Conservation (phyloP, 306 rosid genomes). For the Sechiopsis laciniata region DNA sequence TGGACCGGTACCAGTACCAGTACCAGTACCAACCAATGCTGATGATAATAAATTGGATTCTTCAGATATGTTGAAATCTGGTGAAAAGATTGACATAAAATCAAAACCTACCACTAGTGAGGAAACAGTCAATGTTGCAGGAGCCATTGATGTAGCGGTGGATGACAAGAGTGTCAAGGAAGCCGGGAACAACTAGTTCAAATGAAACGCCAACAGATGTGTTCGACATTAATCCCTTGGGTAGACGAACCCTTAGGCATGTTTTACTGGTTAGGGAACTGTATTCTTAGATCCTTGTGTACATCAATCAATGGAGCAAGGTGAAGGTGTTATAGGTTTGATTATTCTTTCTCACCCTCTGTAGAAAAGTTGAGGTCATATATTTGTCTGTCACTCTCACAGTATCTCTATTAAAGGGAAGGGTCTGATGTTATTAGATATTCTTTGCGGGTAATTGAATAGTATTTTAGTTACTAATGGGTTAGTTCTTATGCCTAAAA, state of each 20-base stretch:
- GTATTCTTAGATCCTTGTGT: slow-evolving; percentile 26
- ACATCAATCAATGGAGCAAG: slow-evolving; percentile 25
- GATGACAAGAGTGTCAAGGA: slow-evolving; percentile 5
- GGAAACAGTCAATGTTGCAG: slow-evolving; percentile 13
- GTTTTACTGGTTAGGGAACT: slow-evolving; percentile 18
- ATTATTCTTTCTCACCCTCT: slow-evolving; percentile 22
- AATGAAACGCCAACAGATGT: neutral
- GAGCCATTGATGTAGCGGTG: neutral
- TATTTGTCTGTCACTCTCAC: slow-evolving; percentile 9
- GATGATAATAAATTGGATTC: slow-evolving; percentile 28
- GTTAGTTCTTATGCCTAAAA: neutral
- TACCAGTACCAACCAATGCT: slow-evolving; percentile 26
- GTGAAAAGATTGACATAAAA: neutral
- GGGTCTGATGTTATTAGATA: slow-evolving; percentile 19
- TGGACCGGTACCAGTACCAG: slow-evolving; percentile 32
- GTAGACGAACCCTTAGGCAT: slow-evolving; percentile 16
- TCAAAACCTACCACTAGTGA: slow-evolving; percentile 12
- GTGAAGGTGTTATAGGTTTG: slow-evolving; percentile 22
- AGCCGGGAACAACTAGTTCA: slow-evolving; percentile 14
- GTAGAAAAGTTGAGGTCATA: slow-evolving; percentile 22
- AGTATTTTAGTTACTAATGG: slow-evolving; percentile 8
- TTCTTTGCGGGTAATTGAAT: slow-evolving; percentile 12
- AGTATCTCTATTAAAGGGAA: neutral
- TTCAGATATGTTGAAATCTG: slow-evolving; percentile 26
- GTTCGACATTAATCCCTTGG: slow-evolving; percentile 13